Percentiles rank a stretch among this genome's conserved stretches.
phyloP scores from a whole-genome alignment of 1,284 basidiomycete species.

The Ustilago crameri region DNA sequence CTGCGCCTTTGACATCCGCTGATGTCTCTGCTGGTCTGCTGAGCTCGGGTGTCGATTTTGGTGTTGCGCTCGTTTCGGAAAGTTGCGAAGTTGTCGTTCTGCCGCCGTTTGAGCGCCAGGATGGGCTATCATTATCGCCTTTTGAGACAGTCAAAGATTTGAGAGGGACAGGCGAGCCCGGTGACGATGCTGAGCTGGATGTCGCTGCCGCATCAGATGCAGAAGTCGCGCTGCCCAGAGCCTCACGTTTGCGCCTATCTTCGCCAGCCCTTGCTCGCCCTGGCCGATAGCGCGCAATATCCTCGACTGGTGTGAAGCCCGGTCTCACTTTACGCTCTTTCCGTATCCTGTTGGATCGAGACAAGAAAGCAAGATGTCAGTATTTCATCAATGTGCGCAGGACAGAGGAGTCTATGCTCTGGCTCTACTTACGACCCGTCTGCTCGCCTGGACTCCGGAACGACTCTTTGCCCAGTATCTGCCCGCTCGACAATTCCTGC shows the following conservation, averaged over 20 bases:
- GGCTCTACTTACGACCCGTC: conserved; percentile 83
- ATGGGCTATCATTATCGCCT: neutral
- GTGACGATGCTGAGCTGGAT: neutral
- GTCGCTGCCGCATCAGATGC: neutral
- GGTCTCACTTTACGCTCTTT: conserved; percentile 91
- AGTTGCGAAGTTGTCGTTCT: neutral
- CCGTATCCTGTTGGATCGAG: conserved; percentile 77
- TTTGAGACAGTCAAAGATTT: neutral
- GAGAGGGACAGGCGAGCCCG: neutral
- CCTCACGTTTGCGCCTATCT: conserved; percentile 25
- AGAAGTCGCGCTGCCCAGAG: conserved; percentile 12
- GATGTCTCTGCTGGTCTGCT: conserved; percentile 2
- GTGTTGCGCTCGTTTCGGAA: neutral
- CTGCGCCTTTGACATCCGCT: neutral
- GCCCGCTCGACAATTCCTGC: conserved; percentile 87
- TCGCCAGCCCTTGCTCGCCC: conserved; percentile 29
- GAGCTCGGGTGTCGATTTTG: conserved; percentile 15
- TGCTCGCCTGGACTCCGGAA: conserved; percentile 81
- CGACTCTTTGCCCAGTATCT: conserved; percentile 83
- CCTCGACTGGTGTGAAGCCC: conserved; percentile 93
- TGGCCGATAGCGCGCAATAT: conserved; percentile 81
- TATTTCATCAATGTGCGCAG: too few species aligned
- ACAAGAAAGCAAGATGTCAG: too few species aligned
- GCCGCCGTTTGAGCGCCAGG: conserved; percentile 9
- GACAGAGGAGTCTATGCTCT: neutral